A percentile compares a stretch with the other conserved stretches of the same genome.
These are phyloP conservation scores for Cyberlindnera maritima DNA, from an alignment of 805 yeast species.

Conservation along the genomic window DNA sequence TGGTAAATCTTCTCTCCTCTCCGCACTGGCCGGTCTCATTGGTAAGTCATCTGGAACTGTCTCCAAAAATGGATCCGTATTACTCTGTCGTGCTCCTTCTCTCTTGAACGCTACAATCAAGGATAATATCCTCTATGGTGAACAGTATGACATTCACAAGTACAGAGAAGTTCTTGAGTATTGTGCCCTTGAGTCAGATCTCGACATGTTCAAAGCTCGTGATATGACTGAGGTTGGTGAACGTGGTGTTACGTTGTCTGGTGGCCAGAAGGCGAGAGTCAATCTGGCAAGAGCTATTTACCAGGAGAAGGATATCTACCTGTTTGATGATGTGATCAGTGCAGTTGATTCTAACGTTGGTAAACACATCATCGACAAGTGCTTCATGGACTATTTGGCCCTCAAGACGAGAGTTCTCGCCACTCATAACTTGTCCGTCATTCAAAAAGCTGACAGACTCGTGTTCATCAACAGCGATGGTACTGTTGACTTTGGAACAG, in stretches of 20 bases:
- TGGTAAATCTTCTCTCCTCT: slow-evolving; percentile 43
- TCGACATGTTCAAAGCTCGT: slow-evolving; percentile 74
- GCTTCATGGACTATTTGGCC: slow-evolving; percentile 54
- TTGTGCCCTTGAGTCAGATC: slow-evolving; percentile 77
- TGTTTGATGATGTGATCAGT: slow-evolving; percentile 48
- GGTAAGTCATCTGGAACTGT: slow-evolving; percentile 45
- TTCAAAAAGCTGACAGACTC: slow-evolving; percentile 63
- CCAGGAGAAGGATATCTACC: slow-evolving; percentile 37
- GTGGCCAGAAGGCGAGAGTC: slow-evolving; percentile 94
- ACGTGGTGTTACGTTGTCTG: slow-evolving; percentile 90
- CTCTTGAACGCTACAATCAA: slow-evolving; percentile 86
- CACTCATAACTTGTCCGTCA: slow-evolving; percentile 74
- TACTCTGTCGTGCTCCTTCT: slow-evolving; percentile 67
- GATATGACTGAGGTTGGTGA: slow-evolving; percentile 92
- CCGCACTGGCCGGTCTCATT: slow-evolving; percentile 38
- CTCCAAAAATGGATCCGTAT: slow-evolving; percentile 42
- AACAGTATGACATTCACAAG: slow-evolving; percentile 68
- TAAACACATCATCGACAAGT: slow-evolving; percentile 62
- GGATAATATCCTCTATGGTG: slow-evolving; percentile 86
- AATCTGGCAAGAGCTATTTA: slow-evolving; percentile 93
- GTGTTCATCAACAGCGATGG: slow-evolving; percentile 61
- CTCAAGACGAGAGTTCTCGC: slow-evolving; percentile 69
- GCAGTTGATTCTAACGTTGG: slow-evolving; percentile 79
- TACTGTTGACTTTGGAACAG: slow-evolving; percentile 59
- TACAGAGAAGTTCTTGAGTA: slow-evolving; percentile 75